phyloP scores from a whole-genome alignment of 345 rosid genomes.

The Luvunga scandens region DNA sequence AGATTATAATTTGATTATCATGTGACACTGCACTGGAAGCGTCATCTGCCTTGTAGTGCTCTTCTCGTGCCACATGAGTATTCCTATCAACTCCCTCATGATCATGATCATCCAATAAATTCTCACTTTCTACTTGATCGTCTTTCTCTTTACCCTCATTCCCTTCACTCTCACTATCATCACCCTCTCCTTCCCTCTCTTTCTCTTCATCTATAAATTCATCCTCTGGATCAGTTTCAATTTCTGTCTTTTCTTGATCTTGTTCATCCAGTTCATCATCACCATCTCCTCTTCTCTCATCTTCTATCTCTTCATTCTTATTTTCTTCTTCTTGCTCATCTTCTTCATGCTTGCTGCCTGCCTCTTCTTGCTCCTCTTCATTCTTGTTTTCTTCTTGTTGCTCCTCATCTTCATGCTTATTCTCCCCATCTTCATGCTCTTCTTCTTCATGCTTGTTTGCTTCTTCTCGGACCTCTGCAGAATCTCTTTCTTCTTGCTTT shows the following conservation, averaged over 20 bases:
- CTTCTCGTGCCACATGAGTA: slow-evolving; percentile 78
- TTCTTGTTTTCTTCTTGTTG: slow-evolving; percentile 27
- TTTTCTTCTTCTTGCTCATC: slow-evolving; percentile 26
- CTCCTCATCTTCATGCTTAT: slow-evolving; percentile 24
- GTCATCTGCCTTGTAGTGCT: slow-evolving; percentile 82
- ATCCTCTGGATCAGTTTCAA: slow-evolving; percentile 44
- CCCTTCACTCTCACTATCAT: slow-evolving; percentile 28
- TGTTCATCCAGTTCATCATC: slow-evolving; percentile 43
- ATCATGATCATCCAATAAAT: slow-evolving; percentile 33
- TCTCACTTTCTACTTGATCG: slow-evolving; percentile 30
- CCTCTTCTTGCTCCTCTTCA: slow-evolving; percentile 24
- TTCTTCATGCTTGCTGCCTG: slow-evolving; percentile 19
- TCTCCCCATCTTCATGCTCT: slow-evolving; percentile 37
- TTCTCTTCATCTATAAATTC: slow-evolving; percentile 55
- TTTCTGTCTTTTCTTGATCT: slow-evolving; percentile 39
- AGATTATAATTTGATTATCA: slow-evolving; percentile 37
- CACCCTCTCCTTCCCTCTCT: slow-evolving; percentile 33
- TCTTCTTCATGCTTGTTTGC: slow-evolving; percentile 38
- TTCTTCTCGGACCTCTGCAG: slow-evolving; percentile 20
- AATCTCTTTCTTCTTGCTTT: slow-evolving; percentile 20
- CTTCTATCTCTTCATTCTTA: slow-evolving; percentile 24
- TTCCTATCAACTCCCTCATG: slow-evolving; percentile 33
- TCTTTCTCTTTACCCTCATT: slow-evolving; percentile 37
- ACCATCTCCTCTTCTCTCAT: slow-evolving; percentile 26
- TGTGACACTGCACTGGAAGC: slow-evolving; percentile 98